Conservation (phyloP, 106 monocot species). For the Phalaenopsis equestris region DNA sequence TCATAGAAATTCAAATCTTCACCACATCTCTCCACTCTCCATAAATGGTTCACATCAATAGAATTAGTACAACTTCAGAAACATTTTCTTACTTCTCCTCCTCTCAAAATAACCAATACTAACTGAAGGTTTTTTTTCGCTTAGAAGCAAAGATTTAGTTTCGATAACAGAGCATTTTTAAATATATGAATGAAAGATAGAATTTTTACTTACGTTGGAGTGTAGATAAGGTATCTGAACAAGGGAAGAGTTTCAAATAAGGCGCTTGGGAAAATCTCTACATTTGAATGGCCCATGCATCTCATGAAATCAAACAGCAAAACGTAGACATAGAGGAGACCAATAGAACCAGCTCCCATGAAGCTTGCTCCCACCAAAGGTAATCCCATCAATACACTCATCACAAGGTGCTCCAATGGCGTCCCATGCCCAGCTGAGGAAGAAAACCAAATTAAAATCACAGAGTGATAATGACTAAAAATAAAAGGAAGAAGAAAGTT, state of each 20-base stretch:
- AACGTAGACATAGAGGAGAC: constrained; percentile 32
- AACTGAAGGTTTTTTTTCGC: not conserved
- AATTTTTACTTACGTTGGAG: constrained; percentile 66
- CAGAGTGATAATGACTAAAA: not conserved
- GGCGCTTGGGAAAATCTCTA: constrained; percentile 35
- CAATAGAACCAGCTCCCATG: constrained; percentile 30
- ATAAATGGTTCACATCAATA: not conserved
- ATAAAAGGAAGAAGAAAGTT: not conserved
- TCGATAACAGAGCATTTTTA: not conserved
- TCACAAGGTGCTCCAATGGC: constrained; percentile 41
- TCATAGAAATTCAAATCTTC: not conserved
- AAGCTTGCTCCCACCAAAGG: constrained; percentile 31
- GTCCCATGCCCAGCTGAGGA: constrained; percentile 34
- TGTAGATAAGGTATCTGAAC: constrained; percentile 75
- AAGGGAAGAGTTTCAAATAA: constrained; percentile 48
- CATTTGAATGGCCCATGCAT: constrained; percentile 48
- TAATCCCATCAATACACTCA: constrained; percentile 16
- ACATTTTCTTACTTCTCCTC: not conserved
- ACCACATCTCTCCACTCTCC: not conserved
- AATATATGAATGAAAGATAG: not conserved
- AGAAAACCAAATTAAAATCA: not conserved
- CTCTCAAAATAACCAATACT: not conserved
- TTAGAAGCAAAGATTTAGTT: not conserved
- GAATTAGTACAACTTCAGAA: not conserved
- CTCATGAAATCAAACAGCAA: constrained; percentile 38